A percentile compares a stretch with the other conserved stretches of the same genome.
These are phyloP conservation scores for Dysphania ambrosioides DNA, from an alignment of 148 eudicot genomes.

Conservation along the genomic window DNA sequence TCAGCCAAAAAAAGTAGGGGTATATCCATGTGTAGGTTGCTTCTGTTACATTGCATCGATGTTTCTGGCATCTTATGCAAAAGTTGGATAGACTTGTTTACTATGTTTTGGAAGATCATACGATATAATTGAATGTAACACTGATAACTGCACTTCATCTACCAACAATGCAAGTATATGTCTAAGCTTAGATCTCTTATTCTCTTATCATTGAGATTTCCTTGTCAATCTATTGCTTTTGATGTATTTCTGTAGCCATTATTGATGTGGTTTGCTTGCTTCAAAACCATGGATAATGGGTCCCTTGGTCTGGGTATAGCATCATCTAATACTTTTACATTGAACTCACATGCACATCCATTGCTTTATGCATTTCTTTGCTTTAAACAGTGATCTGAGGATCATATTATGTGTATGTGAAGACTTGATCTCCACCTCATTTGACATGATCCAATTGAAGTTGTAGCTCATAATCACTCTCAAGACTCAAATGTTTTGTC, in stretches of 20 bases:
- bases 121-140: not conserved
- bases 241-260: conserved; percentile 1
- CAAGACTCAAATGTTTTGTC: too few species aligned
- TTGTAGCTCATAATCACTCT: too few species aligned
- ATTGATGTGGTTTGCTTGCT: not conserved
- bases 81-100: not conserved
- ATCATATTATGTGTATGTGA: not conserved
- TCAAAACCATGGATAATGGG: not conserved
- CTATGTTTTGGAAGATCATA: not conserved
- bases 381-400: not conserved
- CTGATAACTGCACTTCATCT: not conserved
- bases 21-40: not conserved
- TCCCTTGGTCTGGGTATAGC: not conserved
- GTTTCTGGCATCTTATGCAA: not conserved
- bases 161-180: not conserved
- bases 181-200: not conserved
- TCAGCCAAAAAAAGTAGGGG: not conserved
- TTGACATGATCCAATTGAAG: not conserved
- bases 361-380: not conserved
- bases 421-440: not conserved
- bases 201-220: not conserved
- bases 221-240: not conserved
- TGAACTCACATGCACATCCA: not conserved
- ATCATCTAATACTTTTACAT: not conserved
- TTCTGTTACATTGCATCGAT: too few species aligned